Evolutionary conservation across 2,329 filamentous ascomycete genomes (phyloP), one percentile per base, ranked within the genome.

Genomic region (Ceratocystis colombiana): DNA sequence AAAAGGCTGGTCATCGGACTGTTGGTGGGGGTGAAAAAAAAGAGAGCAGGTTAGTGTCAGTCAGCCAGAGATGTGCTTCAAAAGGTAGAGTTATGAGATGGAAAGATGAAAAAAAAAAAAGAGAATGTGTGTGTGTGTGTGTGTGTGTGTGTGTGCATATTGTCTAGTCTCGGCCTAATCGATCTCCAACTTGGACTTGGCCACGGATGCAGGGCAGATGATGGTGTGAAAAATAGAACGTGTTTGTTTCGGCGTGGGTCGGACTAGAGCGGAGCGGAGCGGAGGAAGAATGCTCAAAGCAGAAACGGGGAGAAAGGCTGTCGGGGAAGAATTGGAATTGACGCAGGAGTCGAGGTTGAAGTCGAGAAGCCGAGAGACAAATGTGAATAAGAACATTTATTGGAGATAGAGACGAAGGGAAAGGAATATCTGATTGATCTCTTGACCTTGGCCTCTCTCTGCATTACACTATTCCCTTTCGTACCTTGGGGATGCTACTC

Each of bases 1-100:
- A 82, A 99, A 97, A 71, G 86, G 85, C 83, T 96, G 89, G 74
- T 96, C 90, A 77, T 96, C 92, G 77, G 92, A 89, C 91, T 96
- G 75, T 66, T 71, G 20, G 50, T n/a, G 28, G 59, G 59, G 46
- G 46, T n/a, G n/a, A 45, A 53, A 46, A 41, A 22, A 17, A 15
- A 48, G 25, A 64, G 50, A 66, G n/a, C 17, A 15, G 25, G 59
- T 46, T 46, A 30, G 8, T 37, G 17, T 41, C 17, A 22, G 57
- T 41, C 37, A 41, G 37, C 10, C 25, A 61, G 22, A 62, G 62
- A 65, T 65, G 71, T 53, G n/a, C n/a, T 53, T 41, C 37, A 15
- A 41, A 37, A 10, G 8, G 8, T 37, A 37, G 33, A 37, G 8
- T 12, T 37, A 10, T 12, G 10, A 15, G 12, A 15, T 41, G 4